phyloP scores from a whole-genome alignment of 768 basidiomycete species.

The Trametes sanguinea region DNA sequence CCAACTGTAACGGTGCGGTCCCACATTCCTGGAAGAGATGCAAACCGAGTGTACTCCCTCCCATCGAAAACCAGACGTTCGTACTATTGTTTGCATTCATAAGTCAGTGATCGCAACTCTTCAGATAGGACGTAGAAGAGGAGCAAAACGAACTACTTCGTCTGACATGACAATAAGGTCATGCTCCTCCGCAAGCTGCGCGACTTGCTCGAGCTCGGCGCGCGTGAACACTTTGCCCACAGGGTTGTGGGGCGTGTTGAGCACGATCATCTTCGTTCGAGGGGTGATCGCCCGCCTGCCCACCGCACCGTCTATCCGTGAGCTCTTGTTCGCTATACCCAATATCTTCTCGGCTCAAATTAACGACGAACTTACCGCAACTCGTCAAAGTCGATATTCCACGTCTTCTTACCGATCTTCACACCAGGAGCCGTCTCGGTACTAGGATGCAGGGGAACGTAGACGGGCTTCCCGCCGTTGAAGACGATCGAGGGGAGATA shows the following conservation, averaged over 20 bases:
- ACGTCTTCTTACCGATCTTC: constrained; percentile 65
- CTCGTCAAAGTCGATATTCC: constrained; percentile 89
- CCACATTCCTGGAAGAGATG: constrained; percentile 97
- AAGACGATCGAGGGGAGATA: constrained; percentile 90
- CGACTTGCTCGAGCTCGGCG: constrained; percentile 81
- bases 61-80: constrained; percentile 89
- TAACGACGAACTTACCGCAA: constrained; percentile 52
- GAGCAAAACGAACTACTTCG: constrained; percentile 75
- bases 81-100: constrained; percentile 53
- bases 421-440: constrained; percentile 32
- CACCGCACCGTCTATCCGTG: constrained; percentile 35
- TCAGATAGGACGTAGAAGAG: background rate
- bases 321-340: background rate
- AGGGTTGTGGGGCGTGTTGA: constrained; percentile 97
- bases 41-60: constrained; percentile 87
- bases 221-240: constrained; percentile 95
- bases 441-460: constrained; percentile 92
- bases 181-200: constrained; percentile 83
- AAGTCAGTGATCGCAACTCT: background rate
- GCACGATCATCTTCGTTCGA: constrained; percentile 89
- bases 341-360: too few relatives aligned
- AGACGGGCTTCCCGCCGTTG: constrained; percentile 90
- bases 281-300: constrained; percentile 69
- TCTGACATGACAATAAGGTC: constrained; percentile 92
- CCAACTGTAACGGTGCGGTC: constrained; percentile 94